phyloP scores from a whole-genome alignment of 2,329 filamentous ascomycete genomes.

The Pseudogymnoascus sp. region DNA sequence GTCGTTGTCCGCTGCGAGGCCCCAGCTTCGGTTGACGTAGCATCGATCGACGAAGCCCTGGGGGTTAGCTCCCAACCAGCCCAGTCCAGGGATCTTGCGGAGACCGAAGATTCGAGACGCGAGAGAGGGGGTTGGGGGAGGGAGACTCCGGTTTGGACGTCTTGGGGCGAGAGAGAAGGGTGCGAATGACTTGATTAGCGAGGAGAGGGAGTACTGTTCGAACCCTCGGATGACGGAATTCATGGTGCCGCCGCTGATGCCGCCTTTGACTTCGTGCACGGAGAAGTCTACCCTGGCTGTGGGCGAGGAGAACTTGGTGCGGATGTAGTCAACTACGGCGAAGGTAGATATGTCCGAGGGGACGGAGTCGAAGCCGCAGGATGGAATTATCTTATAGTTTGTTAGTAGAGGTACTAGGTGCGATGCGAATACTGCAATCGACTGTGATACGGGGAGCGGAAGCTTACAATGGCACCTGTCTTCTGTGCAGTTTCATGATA shows the following conservation, averaged over 20 bases:
- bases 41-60: slow-evolving; percentile 42
- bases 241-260: slow-evolving; percentile 48
- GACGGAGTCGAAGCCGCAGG: slow-evolving; percentile 54
- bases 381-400: slow-evolving; percentile 35
- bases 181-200: slow-evolving; percentile 11
- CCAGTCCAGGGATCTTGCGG: slow-evolving; percentile 42
- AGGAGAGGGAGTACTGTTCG: slow-evolving; percentile 40
- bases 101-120: slow-evolving; percentile 37
- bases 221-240: slow-evolving; percentile 54
- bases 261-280: slow-evolving; percentile 30
- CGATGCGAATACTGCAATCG: too few species aligned
- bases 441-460: slow-evolving; percentile 35
- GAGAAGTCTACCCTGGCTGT: slow-evolving; percentile 48
- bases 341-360: slow-evolving; percentile 52
- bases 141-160: slow-evolving; percentile 26
- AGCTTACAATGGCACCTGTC: slow-evolving; percentile 50
- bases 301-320: slow-evolving; percentile 39
- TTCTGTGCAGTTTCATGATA: slow-evolving; percentile 45
- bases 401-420: slow-evolving; percentile 31
- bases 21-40: slow-evolving; percentile 56
- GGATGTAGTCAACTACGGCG: slow-evolving; percentile 40
- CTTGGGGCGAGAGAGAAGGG: slow-evolving; percentile 53
- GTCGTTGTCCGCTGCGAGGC: slow-evolving; percentile 34
- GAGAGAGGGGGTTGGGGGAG: slow-evolving; percentile 18
- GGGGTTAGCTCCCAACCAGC: slow-evolving; percentile 45